Evolutionary conservation across 208 protist species (phyloP).

Genomic region (Trypanosoma lewisi): DNA sequence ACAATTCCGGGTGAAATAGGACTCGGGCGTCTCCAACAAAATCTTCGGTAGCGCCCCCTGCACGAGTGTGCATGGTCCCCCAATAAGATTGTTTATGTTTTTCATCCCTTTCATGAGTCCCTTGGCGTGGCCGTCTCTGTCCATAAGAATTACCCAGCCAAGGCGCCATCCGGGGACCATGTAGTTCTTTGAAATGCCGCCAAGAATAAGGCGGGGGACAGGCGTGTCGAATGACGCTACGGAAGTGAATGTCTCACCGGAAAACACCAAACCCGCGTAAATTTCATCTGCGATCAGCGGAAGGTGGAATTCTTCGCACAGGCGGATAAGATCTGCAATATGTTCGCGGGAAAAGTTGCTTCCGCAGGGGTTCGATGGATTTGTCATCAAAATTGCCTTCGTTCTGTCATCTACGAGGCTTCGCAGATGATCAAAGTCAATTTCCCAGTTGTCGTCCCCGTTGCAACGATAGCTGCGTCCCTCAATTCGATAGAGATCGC

Average conservation of each 20-base stretch:
- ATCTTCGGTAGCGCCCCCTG: constrained; percentile 40
- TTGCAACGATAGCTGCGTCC: constrained; percentile 76
- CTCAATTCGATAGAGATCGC: too few relatives aligned
- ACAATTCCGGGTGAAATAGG: constrained; percentile 41
- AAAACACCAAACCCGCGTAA: constrained; percentile 93
- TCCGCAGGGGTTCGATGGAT: constrained; percentile 96
- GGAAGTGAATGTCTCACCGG: constrained; percentile 63
- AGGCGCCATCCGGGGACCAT: constrained; percentile 93
- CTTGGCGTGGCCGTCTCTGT: constrained; percentile 47
- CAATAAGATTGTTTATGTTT: too few relatives aligned
- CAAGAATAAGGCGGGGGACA: constrained; percentile 81
- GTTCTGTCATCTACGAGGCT: constrained; percentile 81
- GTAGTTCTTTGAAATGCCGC: constrained; percentile 91
- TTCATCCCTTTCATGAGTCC: constrained; percentile 47
- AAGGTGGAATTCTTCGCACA: constrained; percentile 83
- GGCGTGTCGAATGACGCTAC: constrained; percentile 77
- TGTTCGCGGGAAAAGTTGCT: constrained; percentile 84
- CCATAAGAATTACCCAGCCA: constrained; percentile 86
- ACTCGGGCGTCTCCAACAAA: constrained; percentile 52
- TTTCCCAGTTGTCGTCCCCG: constrained; percentile 84
- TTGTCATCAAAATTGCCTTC: constrained; percentile 89
- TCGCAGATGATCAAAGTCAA: constrained; percentile 74
- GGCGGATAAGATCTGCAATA: constrained; percentile 66
- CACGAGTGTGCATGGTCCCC: too few relatives aligned
- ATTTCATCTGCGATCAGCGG: constrained; percentile 95